These are phyloP conservation scores for Hypoxylon crocopeplum DNA, from an alignment of 495 filamentous ascomycete species.

Conservation along the genomic window DNA sequence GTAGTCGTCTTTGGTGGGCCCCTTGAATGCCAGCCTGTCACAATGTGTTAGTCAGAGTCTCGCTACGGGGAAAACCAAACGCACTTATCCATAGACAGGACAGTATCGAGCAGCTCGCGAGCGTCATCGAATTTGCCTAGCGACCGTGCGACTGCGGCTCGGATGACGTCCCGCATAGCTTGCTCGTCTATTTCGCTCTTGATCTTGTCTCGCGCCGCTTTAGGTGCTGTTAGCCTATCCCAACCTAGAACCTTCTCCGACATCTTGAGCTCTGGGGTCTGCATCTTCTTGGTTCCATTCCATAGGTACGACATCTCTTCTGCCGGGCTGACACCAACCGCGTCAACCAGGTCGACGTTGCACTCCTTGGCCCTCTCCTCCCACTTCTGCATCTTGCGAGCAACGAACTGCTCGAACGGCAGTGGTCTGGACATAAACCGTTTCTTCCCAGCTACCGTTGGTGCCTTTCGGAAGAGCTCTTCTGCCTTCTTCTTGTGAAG, in stretches of 20 bases:
- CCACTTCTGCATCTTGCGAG: conserved; percentile 89
- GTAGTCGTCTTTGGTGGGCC: conserved; percentile 80
- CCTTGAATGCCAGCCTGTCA: conserved; percentile 69
- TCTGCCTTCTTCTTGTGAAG: conserved; percentile 66
- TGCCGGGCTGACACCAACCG: conserved; percentile 79
- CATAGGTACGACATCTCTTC: conserved; percentile 98
- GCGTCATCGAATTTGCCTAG: conserved; percentile 68
- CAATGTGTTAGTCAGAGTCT: not conserved
- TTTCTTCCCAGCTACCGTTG: conserved; percentile 81
- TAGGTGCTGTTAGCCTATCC: conserved; percentile 60
- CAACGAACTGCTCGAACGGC: conserved; percentile 88
- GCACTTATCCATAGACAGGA: conserved; percentile 67
- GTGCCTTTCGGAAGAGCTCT: conserved; percentile 73
- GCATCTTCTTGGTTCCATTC: conserved; percentile 84
- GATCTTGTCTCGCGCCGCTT: conserved; percentile 63
- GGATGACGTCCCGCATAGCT: conserved; percentile 69
- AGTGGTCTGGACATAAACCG: conserved; percentile 86
- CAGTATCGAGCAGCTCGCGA: conserved; percentile 64
- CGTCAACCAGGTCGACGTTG: conserved; percentile 76
- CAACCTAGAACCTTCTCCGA: conserved; percentile 71
- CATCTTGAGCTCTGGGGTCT: conserved; percentile 63
- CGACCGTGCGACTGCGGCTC: conserved; percentile 71
- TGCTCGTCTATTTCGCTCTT: conserved; percentile 78
- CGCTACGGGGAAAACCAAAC: conserved; percentile 7
- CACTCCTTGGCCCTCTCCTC: conserved; percentile 75